Percentiles rank a stretch among this genome's conserved stretches.
Conservation (phyloP, 768 basidiomycete species). For the Leucosporidium yakuticum region DNA sequence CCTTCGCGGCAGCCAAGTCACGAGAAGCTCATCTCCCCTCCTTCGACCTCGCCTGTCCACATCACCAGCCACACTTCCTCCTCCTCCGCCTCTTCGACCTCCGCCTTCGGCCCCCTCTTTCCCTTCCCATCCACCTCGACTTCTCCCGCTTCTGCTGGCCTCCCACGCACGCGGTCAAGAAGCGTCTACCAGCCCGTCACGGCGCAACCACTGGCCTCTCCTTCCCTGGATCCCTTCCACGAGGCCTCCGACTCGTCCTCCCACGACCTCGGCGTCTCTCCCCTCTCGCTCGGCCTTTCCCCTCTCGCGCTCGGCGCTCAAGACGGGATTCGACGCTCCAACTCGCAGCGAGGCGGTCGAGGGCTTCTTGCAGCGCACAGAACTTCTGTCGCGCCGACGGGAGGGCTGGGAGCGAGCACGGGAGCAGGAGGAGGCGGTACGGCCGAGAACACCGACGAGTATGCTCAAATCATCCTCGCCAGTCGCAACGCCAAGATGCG, state of each 20-base stretch:
- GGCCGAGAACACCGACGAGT: constrained; percentile 32
- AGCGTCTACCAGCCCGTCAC: constrained; percentile 5
- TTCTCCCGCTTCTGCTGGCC: neutral
- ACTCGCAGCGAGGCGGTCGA: neutral
- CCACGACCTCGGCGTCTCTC: neutral
- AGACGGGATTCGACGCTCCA: neutral
- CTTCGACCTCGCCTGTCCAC: neutral
- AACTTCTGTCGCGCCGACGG: constrained; percentile 17
- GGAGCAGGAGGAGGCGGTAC: neutral
- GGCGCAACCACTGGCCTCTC: too few species aligned
- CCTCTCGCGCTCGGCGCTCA: neutral
- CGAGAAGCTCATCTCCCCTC: constrained; percentile 5
- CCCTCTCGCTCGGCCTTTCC: constrained; percentile 7
- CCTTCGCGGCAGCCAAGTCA: constrained; percentile 21
- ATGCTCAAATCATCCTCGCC: constrained; percentile 45
- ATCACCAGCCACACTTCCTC: neutral
- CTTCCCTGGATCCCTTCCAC: neutral
- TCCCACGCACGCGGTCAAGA: constrained; percentile 13
- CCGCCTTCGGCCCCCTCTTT: constrained; percentile 33
- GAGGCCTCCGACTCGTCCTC: constrained; percentile 10
- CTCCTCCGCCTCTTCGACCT: constrained; percentile 5
- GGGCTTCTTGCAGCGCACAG: constrained; percentile 10
- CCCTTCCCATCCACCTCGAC: constrained; percentile 16
- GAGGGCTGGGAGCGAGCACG: neutral
- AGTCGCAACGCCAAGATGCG: constrained; percentile 47